Conservation (phyloP, 306 rosid species). For the Castanea sativa region DNA sequence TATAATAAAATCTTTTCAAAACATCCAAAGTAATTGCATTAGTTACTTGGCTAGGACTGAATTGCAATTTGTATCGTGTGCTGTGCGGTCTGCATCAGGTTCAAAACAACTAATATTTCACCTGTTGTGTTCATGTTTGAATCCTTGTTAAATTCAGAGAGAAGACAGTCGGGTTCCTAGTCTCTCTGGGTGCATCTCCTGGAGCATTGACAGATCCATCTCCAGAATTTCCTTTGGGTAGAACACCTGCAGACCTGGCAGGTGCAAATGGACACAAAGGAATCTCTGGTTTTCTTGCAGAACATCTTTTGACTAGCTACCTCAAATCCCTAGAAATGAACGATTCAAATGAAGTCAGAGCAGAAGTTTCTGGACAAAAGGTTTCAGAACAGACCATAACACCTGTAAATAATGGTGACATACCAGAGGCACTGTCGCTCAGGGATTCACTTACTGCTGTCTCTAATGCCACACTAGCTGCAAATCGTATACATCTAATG, state of each 20-base stretch:
- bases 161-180: slow-evolving; percentile 66
- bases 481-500: slow-evolving; percentile 73
- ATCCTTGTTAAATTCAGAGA: slow-evolving; percentile 50
- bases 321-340: slow-evolving; percentile 52
- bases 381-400: slow-evolving; percentile 70
- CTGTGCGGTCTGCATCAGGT: slow-evolving; percentile 10
- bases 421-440: slow-evolving; percentile 58
- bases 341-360: slow-evolving; percentile 46
- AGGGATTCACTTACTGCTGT: slow-evolving; percentile 87
- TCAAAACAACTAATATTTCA: slow-evolving; percentile 16
- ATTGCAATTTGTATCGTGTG: not conserved
- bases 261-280: slow-evolving; percentile 80
- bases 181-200: slow-evolving; percentile 60
- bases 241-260: slow-evolving; percentile 78
- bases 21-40: slow-evolving; percentile 7
- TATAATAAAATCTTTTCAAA: slow-evolving; percentile 3
- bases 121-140: slow-evolving; percentile 20
- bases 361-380: slow-evolving; percentile 46
- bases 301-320: slow-evolving; percentile 55
- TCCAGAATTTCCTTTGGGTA: slow-evolving; percentile 56
- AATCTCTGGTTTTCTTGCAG: slow-evolving; percentile 81
- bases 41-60: slow-evolving; percentile 3
- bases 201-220: slow-evolving; percentile 76
- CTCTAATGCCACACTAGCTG: slow-evolving; percentile 83
- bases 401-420: slow-evolving; percentile 45